Percentiles rank a stretch among this genome's conserved stretches.
Conservation (phyloP, 805 yeast genomes). For the Starmerella bacillaris region DNA sequence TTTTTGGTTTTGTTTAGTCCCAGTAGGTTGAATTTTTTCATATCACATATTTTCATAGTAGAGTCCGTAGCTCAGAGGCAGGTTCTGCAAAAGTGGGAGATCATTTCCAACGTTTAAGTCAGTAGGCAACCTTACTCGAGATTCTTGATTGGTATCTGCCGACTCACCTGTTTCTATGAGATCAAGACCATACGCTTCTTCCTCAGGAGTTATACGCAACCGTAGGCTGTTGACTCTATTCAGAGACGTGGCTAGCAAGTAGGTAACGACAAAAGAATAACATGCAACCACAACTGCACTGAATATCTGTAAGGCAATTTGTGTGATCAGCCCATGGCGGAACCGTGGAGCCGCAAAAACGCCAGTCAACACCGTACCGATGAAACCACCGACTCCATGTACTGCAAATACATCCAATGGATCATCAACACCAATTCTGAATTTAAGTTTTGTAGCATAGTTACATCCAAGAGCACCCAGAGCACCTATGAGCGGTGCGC, state of each 20-base stretch:
- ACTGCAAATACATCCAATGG: conserved; percentile 86
- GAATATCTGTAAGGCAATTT: conserved; percentile 77
- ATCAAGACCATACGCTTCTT: conserved; percentile 78
- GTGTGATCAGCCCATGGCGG: conserved; percentile 34
- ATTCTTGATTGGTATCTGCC: conserved; percentile 28
- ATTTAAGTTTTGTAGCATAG: conserved; percentile 68
- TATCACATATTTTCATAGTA: conserved; percentile 2
- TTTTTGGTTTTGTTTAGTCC: no score
- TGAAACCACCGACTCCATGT: conserved; percentile 29
- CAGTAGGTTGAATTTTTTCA: not conserved
- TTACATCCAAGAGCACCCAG: conserved; percentile 63
- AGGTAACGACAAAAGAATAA: conserved; percentile 63
- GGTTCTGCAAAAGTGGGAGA: conserved; percentile 15
- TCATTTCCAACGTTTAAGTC: conserved; percentile 5
- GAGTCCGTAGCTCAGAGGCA: conserved; percentile 14
- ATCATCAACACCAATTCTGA: conserved; percentile 61
- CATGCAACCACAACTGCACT: conserved; percentile 50
- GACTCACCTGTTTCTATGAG: conserved; percentile 80
- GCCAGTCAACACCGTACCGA: conserved; percentile 55
- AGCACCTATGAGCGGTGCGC: conserved; percentile 57
- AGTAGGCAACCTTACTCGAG: no score
- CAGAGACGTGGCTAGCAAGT: conserved; percentile 45
- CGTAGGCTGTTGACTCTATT: conserved; percentile 65
- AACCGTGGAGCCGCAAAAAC: conserved; percentile 69
- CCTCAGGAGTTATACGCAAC: conserved; percentile 68